Base-by-base conservation (phyloP, 805 yeast species). In the Yamadazyma kitorensis region DNA sequence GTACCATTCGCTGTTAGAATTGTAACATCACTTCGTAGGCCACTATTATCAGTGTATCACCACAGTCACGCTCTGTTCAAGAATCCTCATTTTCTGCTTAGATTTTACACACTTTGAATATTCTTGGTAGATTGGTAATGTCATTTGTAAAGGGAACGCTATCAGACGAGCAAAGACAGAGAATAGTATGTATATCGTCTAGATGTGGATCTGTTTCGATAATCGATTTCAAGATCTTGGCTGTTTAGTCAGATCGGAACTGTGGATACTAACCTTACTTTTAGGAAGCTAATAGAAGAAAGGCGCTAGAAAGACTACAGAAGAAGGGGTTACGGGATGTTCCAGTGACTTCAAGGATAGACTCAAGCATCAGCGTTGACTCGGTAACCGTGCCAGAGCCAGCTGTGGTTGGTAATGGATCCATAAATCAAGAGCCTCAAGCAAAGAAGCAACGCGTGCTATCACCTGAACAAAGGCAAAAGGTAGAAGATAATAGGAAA, bases 221-320 rank as follows among this genome's bases (percentile, higher is more conserved):
- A n/a, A n/a, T n/a, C n/a, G n/a, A n/a, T n/a, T n/a, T n/a, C n/a
- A n/a, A n/a, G n/a, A n/a, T n/a, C n/a, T n/a, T n/a, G n/a, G n/a
- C n/a, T n/a, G n/a, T n/a, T n/a, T n/a, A n/a, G n/a, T n/a, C n/a
- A n/a, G n/a, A n/a, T n/a, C n/a, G n/a, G n/a, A n/a, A n/a, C n/a
- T n/a, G n/a, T n/a, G n/a, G n/a, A 15, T 30, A 39, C 42, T 40
- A 43, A 39, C 38, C n/a, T n/a, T n/a, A n/a, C n/a, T n/a, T 9
- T 10, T 31, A 78, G 85, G 85, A 78, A 31, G 80, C 74, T 18
- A 82, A 82, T 51, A 64, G 93, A 41, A 66, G 70, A 27, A 68
- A 68, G 34, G 87, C 88, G 0, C 47, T 80, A 6, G 84, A 78
- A 36, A 57, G 82, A 37, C 64, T 82, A 22, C 65, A 72, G 41